Base-by-base conservation (phyloP, 257 asterid species). In the Nicotiana noctiflora region DNA sequence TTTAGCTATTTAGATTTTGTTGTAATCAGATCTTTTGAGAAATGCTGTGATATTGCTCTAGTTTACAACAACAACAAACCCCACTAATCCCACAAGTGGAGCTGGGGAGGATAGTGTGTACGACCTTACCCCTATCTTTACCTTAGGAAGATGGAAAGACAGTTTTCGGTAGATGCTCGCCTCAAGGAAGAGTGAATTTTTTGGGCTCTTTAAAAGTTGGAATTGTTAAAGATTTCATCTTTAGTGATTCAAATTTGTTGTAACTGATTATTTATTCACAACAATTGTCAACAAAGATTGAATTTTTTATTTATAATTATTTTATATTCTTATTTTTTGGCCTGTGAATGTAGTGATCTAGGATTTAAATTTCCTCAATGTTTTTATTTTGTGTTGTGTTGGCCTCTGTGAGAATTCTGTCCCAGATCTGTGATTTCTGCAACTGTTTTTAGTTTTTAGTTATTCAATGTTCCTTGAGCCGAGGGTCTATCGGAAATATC, bases 371-470 rank as follows among this genome's bases (percentile, higher is more conserved):
- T 65, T 81, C 11, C 4, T 72, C 29, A 57, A 61, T 56, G 6
- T 60, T 65, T 65, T 78, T 51, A 51, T 40, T 4, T 77, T 25
- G 40, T 76, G 78, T 79, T 75, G 68, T 70, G 77, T n/a, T 44
- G 59, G 57, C 19, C 19, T 70, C 31, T 53, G 27, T 9, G 67
- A 32, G 27, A 25, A 67, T 21, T 64, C 49, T 32, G 49, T 51
- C 51, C 72, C 79, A 84, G 89, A 88, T 88, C 87, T 85, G 78
- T 29, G 76, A 66, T 67, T 64, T 75, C 31, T 13, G 75, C 21
- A 12, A 76, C 27, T 52, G 29, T 9, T 40, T 40, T 51, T 34
- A 34, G 15, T 34, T 25, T 52, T 37, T 60, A 27, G 81, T 55
- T 31, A 31, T 31, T 31, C 34, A 4, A 0, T 31, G 6, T 31